Conservation (phyloP, 805 yeast genomes). For the Yarrowia porcina region DNA sequence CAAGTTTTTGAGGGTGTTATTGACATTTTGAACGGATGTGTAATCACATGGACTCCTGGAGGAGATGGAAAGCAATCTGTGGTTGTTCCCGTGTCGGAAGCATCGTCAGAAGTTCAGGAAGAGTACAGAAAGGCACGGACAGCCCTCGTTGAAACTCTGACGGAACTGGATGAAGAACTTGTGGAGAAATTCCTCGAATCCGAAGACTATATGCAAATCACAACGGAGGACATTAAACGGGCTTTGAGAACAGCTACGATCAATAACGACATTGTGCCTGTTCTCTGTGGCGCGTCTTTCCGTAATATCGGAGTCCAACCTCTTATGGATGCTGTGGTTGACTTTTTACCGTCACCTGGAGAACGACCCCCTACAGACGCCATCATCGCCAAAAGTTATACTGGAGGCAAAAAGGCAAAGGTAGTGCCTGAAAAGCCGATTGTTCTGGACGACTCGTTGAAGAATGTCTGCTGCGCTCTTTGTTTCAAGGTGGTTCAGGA, state of each 20-base stretch:
- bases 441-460: slow-evolving; percentile 34
- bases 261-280: slow-evolving; percentile 60
- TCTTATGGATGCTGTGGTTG: slow-evolving; percentile 73
- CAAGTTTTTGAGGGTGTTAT: slow-evolving; percentile 60
- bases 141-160: slow-evolving; percentile 75
- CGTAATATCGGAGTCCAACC: slow-evolving; percentile 94
- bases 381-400: slow-evolving; percentile 28
- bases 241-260: slow-evolving; percentile 68
- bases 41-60: slow-evolving; percentile 46
- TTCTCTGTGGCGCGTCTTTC: slow-evolving; percentile 90
- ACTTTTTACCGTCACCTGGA: slow-evolving; percentile 77
- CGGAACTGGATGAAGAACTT: slow-evolving; percentile 75
- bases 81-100: slow-evolving; percentile 43
- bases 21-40: slow-evolving; percentile 66
- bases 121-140: slow-evolving; percentile 60
- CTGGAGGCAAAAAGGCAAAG: slow-evolving; percentile 16
- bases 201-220: slow-evolving; percentile 62
- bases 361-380: slow-evolving; percentile 59
- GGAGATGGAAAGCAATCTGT: slow-evolving; percentile 51
- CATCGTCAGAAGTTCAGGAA: slow-evolving; percentile 42
- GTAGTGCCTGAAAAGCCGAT: neutral
- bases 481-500: slow-evolving; percentile 93
- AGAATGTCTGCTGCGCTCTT: slow-evolving; percentile 66
- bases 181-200: slow-evolving; percentile 73
- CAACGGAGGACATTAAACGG: slow-evolving; percentile 49